Evolutionary conservation across 163 green algal species (phyloP).

Genomic region (Chloromonas sp.): DNA sequence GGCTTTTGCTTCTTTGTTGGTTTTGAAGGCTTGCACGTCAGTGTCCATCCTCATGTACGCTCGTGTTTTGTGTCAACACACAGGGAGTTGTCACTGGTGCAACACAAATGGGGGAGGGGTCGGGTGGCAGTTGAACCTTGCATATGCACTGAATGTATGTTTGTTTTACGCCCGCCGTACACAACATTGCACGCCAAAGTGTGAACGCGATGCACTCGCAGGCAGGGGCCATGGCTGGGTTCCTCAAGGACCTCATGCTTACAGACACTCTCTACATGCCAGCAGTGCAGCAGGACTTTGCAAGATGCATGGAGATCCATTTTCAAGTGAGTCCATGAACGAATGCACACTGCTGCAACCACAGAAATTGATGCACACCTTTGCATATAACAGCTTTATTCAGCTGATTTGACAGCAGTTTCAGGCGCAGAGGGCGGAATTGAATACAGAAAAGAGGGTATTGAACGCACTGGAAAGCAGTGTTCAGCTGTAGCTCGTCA

Average conservation of each 20-base stretch:
- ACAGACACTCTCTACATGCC: conserved; percentile 16
- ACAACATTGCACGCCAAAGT: background rate
- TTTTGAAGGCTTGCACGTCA: no score
- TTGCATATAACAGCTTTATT: background rate
- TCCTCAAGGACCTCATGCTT: conserved; percentile 47
- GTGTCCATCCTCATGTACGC: no score
- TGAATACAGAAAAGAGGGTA: background rate
- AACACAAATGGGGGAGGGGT: no score
- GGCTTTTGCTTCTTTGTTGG: no score
- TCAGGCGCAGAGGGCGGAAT: background rate
- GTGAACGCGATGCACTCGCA: conserved; percentile 2
- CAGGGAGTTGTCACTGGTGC: no score
- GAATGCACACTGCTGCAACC: background rate
- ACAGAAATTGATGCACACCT: background rate
- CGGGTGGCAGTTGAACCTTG: no score
- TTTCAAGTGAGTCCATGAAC: conserved; percentile 16
- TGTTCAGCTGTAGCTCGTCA: no score
- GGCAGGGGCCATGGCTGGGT: conserved; percentile 40
- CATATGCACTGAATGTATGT: no score
- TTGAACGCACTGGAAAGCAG: background rate
- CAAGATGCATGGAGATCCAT: conserved; percentile 41
- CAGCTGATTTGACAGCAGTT: background rate
- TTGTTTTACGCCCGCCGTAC: no score
- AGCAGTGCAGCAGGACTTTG: conserved; percentile 41
- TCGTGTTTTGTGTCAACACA: no score